phyloP scores from a whole-genome alignment of 2,329 filamentous ascomycete genomes.

The Cercospora beticola region DNA sequence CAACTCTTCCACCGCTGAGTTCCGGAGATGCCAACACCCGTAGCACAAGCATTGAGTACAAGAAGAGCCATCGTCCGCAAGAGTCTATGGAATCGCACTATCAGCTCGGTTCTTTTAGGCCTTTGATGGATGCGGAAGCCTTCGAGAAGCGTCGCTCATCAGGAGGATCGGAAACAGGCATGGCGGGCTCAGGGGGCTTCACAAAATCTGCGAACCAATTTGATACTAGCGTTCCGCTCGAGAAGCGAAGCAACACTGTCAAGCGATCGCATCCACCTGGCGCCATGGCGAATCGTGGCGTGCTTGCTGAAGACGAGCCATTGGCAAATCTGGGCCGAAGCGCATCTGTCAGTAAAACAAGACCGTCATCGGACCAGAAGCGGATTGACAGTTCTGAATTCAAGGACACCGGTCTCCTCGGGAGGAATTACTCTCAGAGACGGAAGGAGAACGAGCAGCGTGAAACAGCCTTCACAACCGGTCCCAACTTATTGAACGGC shows the following conservation, averaged over 20 bases:
- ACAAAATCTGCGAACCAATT: constrained; percentile 28
- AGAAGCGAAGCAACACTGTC: constrained; percentile 20
- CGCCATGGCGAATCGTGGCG: constrained; percentile 26
- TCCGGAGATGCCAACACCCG: constrained; percentile 35
- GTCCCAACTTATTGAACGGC: constrained; percentile 57
- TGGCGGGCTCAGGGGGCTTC: constrained; percentile 17
- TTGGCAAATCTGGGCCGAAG: constrained; percentile 33
- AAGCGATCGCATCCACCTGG: constrained; percentile 40
- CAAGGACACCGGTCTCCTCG: constrained; percentile 49
- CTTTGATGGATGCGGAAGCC: constrained; percentile 63
- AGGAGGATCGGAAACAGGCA: constrained; percentile 4
- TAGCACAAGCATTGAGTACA: constrained; percentile 18
- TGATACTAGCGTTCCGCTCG: constrained; percentile 27
- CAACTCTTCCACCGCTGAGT: constrained; percentile 27
- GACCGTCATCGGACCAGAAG: constrained; percentile 28
- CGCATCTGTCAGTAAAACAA: constrained; percentile 21
- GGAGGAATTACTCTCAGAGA: constrained; percentile 51
- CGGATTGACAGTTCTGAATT: constrained; percentile 42
- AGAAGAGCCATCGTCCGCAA: constrained; percentile 28
- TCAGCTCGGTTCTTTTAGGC: constrained; percentile 65
- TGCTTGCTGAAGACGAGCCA: constrained; percentile 39
- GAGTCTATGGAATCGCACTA: constrained; percentile 54
- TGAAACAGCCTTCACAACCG: constrained; percentile 55
- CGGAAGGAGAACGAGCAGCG: constrained; percentile 42
- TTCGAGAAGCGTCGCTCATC: constrained; percentile 45